Evolutionary conservation across 768 basidiomycete species (phyloP).

Genomic region (Rhodotorula babjevae): DNA sequence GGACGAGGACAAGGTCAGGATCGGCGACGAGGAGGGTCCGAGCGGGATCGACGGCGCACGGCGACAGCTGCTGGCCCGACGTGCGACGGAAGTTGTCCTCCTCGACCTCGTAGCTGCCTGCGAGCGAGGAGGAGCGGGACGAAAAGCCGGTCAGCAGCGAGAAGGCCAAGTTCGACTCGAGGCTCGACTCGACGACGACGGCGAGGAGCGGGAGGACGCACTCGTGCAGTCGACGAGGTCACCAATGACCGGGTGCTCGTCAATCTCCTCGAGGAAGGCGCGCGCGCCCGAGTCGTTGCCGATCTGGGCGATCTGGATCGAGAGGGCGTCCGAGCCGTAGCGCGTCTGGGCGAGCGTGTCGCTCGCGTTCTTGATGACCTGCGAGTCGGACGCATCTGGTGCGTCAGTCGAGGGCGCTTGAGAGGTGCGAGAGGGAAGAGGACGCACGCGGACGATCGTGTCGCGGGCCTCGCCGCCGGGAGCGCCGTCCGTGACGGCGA

Average conservation of each 20-base stretch:
- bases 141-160: too few species aligned
- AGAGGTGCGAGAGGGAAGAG: background rate
- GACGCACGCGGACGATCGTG: conserved; percentile 4
- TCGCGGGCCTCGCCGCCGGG: conserved; percentile 32
- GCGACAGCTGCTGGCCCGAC: background rate
- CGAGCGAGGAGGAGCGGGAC: too few species aligned
- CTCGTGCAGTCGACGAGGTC: conserved; percentile 9
- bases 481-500: conserved; percentile 43
- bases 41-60: too few species aligned
- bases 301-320: conserved; percentile 33
- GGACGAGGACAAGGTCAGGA: too few species aligned
- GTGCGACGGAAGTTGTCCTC: conserved; percentile 5
- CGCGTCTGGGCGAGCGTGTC: conserved; percentile 15
- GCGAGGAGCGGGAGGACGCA: background rate
- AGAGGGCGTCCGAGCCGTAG: conserved; percentile 46
- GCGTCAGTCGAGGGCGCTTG: background rate
- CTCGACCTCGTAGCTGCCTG: conserved; percentile 18
- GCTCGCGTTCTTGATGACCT: conserved; percentile 28
- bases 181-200: too few species aligned
- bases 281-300: background rate
- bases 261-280: background rate
- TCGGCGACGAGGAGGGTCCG: too few species aligned
- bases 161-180: too few species aligned
- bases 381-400: background rate
- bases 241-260: conserved; percentile 42